Evolutionary conservation across 2,329 filamentous ascomycete genomes (phyloP), one percentile per base, ranked within the genome.

Genomic region (Monosporascus sp.): DNA sequence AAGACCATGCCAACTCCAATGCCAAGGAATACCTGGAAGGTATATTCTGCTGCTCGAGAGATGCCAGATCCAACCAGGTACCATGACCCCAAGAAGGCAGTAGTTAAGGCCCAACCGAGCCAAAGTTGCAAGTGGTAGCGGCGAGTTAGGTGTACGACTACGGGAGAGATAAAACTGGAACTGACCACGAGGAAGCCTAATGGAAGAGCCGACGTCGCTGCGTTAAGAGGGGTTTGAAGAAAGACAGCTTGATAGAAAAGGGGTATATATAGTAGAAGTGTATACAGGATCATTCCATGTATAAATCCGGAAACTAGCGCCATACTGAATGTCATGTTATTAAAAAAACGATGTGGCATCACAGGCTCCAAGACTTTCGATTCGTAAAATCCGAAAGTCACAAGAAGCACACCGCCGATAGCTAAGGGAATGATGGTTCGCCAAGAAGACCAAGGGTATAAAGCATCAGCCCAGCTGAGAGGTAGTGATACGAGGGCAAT

Each of bases 381-480:
- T 64, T 87, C 82, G 60, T 80, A 86, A 24, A 78, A 67, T 9
- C 74, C 70, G 60, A 84, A 84, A 6, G 60, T 69, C 2, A 77
- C 58, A 3, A 88, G 65, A 1, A 80, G 77, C 1, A 70, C 65
- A 0, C 70, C 63, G 1, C 84, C 84, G 8, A 87, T 39, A 3
- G 82, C 63, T n/a, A 89, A 68, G 0, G 85, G 85, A 1, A 84
- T 75, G 2, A 89, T 69, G 0, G 83, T 85, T 1, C 76, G 74
- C 76, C 80, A 87, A 3, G 77, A 82, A 44, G 70, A 64, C 86
- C 85, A 89, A 0, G 75, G 62, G 63, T 86, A 88, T 69, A 84
- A 80, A 8, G 87, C 75, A 38, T 84, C 85, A 11, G 84, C 86
- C 57, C 57, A 61, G 18, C 47, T 54, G 1, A 60, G 22, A 8